Evolutionary conservation across 2,329 filamentous ascomycete species (phyloP).

Genomic region (Aureobasidium musti): DNA sequence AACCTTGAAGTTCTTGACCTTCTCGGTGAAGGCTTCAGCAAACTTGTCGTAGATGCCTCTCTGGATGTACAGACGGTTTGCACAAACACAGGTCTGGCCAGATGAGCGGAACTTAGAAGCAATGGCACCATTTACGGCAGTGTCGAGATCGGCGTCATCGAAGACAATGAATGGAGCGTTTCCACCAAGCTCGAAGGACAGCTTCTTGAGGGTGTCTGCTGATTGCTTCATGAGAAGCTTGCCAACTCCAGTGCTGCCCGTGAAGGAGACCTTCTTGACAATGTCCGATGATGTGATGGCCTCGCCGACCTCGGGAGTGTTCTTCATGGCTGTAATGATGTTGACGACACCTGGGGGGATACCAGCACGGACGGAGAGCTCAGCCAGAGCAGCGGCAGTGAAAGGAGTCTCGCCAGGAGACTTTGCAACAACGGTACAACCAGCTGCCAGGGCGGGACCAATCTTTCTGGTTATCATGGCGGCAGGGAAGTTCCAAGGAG

Average conservation of each 20-base stretch:
- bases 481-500: conserved; percentile 55
- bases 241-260: conserved; percentile 68
- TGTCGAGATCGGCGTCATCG: conserved; percentile 84
- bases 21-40: conserved; percentile 65
- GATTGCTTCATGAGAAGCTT: conserved; percentile 88
- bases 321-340: conserved; percentile 75
- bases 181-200: conserved; percentile 88
- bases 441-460: conserved; percentile 77
- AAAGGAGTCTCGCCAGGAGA: conserved; percentile 90
- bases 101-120: conserved; percentile 90
- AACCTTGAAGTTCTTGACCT: conserved; percentile 73
- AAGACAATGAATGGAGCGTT: conserved; percentile 98
- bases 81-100: conserved; percentile 87
- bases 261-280: conserved; percentile 91
- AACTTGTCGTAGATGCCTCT: conserved; percentile 76
- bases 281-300: conserved; percentile 72
- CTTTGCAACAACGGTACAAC: conserved; percentile 92
- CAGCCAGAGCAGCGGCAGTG: conserved; percentile 82
- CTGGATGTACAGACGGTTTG: conserved; percentile 79
- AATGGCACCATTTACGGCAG: conserved; percentile 79
- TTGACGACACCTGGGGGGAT: conserved; percentile 91
- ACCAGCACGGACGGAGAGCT: conserved; percentile 82
- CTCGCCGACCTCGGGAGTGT: conserved; percentile 78
- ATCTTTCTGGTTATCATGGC: conserved; percentile 51
- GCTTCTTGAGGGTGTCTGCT: conserved; percentile 77